Conservation (phyloP, 1,284 basidiomycete species). For the Ceratobasidium sp. region DNA sequence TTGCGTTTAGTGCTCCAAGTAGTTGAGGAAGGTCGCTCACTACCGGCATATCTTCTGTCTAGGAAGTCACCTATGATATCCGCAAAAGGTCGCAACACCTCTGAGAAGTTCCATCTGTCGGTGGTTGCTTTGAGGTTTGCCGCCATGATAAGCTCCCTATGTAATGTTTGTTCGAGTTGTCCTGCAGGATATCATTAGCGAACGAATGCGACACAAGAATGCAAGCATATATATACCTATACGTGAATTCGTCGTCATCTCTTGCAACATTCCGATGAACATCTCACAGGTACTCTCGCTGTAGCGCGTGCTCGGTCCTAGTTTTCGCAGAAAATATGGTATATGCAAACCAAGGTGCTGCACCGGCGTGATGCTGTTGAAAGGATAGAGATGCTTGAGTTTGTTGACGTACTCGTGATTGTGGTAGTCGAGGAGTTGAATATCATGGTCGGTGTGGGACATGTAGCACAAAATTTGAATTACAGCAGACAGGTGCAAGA, state of each 20-base stretch:
- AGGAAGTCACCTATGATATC: not conserved
- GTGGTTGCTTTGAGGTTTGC: constrained; percentile 3
- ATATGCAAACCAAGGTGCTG: constrained; percentile 45
- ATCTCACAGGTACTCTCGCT: constrained; percentile 39
- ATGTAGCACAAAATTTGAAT: constrained; percentile 16
- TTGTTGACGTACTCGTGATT: constrained; percentile 2
- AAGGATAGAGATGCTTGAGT: constrained; percentile 34
- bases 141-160: constrained; percentile 1
- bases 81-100: not conserved
- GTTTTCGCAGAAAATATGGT: constrained; percentile 1
- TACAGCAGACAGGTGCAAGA: constrained; percentile 23
- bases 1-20: not conserved
- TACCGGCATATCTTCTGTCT: not conserved
- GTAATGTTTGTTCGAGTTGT: constrained; percentile 24
- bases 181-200: not conserved
- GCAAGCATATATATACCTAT: constrained; percentile 17
- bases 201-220: too few relatives aligned
- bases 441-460: not conserved
- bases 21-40: not conserved
- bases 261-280: constrained; percentile 40
- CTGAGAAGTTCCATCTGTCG: not conserved
- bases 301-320: constrained; percentile 30
- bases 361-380: not conserved
- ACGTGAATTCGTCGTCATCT: constrained; percentile 10
- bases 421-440: constrained; percentile 1